Evolutionary conservation across 2,329 filamentous ascomycete species (phyloP).

Genomic region (Drechslerella coelobrocha): DNA sequence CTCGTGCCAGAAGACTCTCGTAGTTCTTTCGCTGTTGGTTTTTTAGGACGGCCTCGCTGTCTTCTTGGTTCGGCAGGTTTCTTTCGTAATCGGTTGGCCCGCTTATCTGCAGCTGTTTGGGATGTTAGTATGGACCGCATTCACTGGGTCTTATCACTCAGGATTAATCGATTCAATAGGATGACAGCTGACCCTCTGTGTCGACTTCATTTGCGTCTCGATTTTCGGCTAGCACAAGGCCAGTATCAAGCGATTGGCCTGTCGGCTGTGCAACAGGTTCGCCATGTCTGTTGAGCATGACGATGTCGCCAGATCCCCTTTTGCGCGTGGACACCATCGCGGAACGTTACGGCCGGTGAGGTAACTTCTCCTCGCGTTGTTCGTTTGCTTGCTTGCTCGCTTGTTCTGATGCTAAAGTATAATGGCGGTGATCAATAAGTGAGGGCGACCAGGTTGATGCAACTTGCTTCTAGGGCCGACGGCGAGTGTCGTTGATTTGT

Average conservation of each 20-base stretch:
- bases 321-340: constrained; percentile 31
- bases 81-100: background rate
- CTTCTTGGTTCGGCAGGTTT: background rate
- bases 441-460: constrained; percentile 1
- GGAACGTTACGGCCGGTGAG: background rate
- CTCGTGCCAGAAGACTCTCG: background rate
- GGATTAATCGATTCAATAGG: too few species aligned
- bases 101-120: background rate
- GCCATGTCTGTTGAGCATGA: constrained; percentile 20
- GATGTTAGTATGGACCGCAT: background rate
- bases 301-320: background rate
- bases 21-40: background rate
- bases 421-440: background rate
- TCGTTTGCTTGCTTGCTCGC: background rate
- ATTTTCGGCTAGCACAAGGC: background rate
- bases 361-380: too few species aligned
- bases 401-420: background rate
- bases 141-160: too few species aligned
- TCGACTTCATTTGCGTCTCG: background rate
- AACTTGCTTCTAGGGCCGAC: background rate
- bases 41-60: background rate
- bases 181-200: background rate
- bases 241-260: background rate
- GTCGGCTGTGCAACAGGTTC: constrained; percentile 1
- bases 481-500: background rate